Percentiles rank a stretch among this genome's conserved stretches.
Evolutionary conservation across 306 rosid species (phyloP).

Genomic region (Calophaca sinica): DNA sequence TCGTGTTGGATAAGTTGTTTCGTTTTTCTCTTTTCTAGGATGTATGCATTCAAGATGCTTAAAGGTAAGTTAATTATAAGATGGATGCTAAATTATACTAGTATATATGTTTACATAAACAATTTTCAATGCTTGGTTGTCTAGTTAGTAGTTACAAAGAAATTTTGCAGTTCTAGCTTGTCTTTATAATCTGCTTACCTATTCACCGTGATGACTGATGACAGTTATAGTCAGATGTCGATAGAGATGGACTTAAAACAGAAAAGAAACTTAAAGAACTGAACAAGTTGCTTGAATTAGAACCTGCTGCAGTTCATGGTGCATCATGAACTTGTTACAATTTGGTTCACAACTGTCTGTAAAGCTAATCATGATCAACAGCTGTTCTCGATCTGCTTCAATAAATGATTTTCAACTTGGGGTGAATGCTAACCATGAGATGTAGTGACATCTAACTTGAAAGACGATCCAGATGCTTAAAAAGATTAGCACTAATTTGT

Average conservation of each 20-base stretch:
- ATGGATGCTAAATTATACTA: background rate
- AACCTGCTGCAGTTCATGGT: constrained; percentile 34
- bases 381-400: constrained; percentile 43
- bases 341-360: constrained; percentile 60
- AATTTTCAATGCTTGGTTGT: background rate
- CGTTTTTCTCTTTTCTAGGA: background rate
- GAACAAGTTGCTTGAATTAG: constrained; percentile 40
- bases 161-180: constrained; percentile 21
- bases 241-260: constrained; percentile 50
- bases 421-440: constrained; percentile 47
- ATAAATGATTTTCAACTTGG: constrained; percentile 51
- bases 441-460: constrained; percentile 39
- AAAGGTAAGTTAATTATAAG: constrained; percentile 50
- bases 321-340: constrained; percentile 62
- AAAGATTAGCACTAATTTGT: too few relatives aligned
- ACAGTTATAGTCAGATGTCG: constrained; percentile 44
- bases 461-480: constrained; percentile 63
- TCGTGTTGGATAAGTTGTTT: background rate
- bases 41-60: constrained; percentile 28
- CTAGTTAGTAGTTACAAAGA: background rate
- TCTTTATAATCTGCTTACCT: constrained; percentile 50
- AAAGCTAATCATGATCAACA: constrained; percentile 48
- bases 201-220: constrained; percentile 41
- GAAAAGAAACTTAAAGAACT: constrained; percentile 41
- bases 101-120: background rate